phyloP scores from a whole-genome alignment of 208 protist species.

The Balamuthia mandrillaris region DNA sequence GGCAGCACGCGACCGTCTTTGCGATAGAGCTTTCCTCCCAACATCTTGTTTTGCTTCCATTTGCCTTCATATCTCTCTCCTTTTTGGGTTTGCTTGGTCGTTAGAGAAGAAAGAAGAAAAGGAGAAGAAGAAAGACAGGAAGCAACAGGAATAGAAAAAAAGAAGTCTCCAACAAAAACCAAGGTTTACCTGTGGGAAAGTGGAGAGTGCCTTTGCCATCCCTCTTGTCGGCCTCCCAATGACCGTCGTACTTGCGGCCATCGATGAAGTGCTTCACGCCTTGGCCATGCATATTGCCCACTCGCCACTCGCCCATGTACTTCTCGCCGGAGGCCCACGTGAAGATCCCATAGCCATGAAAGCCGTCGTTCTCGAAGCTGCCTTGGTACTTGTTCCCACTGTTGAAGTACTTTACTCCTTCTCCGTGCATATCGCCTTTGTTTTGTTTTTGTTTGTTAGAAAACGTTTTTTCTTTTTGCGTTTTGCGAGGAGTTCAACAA shows the following conservation, averaged over 20 bases:
- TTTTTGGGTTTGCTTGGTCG: not conserved
- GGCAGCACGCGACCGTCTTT: no score
- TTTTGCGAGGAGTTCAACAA: not conserved
- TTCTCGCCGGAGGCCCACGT: not conserved
- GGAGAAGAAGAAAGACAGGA: not conserved
- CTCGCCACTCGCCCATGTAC: not conserved
- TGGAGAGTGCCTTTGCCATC: not conserved
- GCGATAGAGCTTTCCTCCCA: not conserved
- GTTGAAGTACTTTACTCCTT: not conserved
- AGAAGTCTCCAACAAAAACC: not conserved
- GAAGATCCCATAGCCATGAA: not conserved
- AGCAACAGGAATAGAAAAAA: not conserved
- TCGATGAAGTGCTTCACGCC: not conserved
- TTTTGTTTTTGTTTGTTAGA: not conserved
- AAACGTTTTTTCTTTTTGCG: slow-evolving; percentile 19
- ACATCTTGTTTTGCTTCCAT: slow-evolving; percentile 1
- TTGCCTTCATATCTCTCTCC: not conserved
- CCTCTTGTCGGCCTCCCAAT: slow-evolving; percentile 3
- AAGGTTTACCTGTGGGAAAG: not conserved
- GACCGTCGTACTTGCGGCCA: not conserved
- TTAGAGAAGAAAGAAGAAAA: not conserved
- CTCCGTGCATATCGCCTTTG: not conserved
- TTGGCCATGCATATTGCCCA: not conserved
- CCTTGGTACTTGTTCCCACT: not conserved
- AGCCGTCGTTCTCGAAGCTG: not conserved